Evolutionary conservation across 805 yeast genomes (phyloP), one percentile per base, ranked within the genome.

Genomic region (Spathaspora gorwiae): DNA sequence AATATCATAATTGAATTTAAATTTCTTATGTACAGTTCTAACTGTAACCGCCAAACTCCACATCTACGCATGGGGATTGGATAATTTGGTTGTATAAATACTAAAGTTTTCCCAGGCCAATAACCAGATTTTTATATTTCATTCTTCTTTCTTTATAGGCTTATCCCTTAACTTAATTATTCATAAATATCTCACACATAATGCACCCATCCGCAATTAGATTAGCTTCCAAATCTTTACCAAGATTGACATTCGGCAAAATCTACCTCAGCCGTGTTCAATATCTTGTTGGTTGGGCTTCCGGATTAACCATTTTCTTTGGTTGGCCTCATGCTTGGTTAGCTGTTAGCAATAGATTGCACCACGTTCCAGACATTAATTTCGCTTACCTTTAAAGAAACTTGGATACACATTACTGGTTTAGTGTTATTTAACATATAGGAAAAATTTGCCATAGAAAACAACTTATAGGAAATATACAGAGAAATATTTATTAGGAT

Each of bases 281-380:
- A 3, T 46, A 40, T 12, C 33, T 68, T 34, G 57, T 48, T 12
- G 47, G 48, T 3, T 67, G 73, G 73, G 67, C 58, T n/a, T 46
- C 55, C 19, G 61, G 65, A 7, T 44, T 69, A 24, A 54, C 52
- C 2, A 32, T 50, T 34, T 61, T 68, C 49, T 57, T 70, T 44
- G 63, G 62, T 31, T 66, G 73, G 72, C 73, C 74, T 6, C 71
- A 66, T 40, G 51, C 55, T 14, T 50, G 50, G 53, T 58, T 56
- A 34, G 52, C 49, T 12, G 47, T 41, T 9, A 52, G 59, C 38
- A 63, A 68, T 51, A 60, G 42, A 35, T 39, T 41, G 38, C 49
- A 61, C 47, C 35, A 60, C 37, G 72, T 54, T 14, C 72, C 71
- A 13, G 41, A 49, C 9, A 63, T 38, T 15, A 38, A 38, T 32